Percentiles rank a stretch among this genome's conserved stretches.
phyloP scores from a whole-genome alignment of 768 basidiomycete genomes.

The Suillus ampliporus region DNA sequence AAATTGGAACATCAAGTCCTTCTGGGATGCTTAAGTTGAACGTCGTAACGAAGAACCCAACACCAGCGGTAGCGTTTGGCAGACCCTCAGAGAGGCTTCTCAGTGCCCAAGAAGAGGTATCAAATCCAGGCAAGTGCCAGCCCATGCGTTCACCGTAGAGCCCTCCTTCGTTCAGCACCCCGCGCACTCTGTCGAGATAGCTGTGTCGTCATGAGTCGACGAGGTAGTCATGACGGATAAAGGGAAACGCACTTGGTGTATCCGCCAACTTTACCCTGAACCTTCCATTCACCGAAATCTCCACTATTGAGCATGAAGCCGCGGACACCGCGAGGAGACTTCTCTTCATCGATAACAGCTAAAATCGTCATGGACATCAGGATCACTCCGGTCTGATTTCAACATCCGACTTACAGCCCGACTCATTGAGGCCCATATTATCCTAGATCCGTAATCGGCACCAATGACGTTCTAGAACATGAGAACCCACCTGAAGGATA shows the following conservation, averaged over 20 bases:
- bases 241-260: conserved; percentile 57
- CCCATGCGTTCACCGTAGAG: conserved; percentile 72
- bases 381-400: neutral
- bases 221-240: neutral
- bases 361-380: conserved; percentile 12
- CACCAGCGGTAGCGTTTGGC: conserved; percentile 61
- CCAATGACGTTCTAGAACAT: neutral
- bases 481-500: conserved; percentile 63
- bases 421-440: conserved; percentile 80
- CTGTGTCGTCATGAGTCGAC: conserved; percentile 41
- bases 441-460: conserved; percentile 49
- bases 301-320: conserved; percentile 75
- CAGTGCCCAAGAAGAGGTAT: conserved; percentile 61
- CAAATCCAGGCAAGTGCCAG: conserved; percentile 78
- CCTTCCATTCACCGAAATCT: conserved; percentile 66
- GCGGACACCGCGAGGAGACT: conserved; percentile 78
- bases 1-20: conserved; percentile 70
- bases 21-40: conserved; percentile 66
- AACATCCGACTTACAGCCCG: conserved; percentile 45
- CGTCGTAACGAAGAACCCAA: conserved; percentile 83
- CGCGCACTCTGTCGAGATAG: conserved; percentile 74
- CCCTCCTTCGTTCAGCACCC: conserved; percentile 76
- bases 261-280: conserved; percentile 80
- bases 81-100: conserved; percentile 65
- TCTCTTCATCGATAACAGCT: conserved; percentile 58